Evolutionary conservation across 495 filamentous ascomycete species (phyloP).

Genomic region (Margaritispora aquatica): DNA sequence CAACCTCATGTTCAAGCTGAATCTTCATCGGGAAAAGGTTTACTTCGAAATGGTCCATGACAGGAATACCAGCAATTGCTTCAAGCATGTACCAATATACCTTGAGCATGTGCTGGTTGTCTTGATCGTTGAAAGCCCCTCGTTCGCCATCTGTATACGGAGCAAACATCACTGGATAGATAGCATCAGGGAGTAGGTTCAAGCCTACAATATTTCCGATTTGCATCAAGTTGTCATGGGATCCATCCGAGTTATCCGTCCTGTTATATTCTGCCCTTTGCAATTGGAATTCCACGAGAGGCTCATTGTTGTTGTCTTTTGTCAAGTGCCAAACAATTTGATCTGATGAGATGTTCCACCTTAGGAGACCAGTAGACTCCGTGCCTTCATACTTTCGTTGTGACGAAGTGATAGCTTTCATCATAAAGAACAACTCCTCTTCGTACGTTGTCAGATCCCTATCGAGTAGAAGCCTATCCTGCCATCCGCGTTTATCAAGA

Average conservation of each 20-base stretch:
- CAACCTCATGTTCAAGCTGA: constrained; percentile 88
- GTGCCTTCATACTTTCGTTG: constrained; percentile 80
- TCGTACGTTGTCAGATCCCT: constrained; percentile 84
- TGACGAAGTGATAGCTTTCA: constrained; percentile 98
- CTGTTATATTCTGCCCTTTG: constrained; percentile 85
- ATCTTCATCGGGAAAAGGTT: constrained; percentile 88
- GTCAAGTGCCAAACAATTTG: constrained; percentile 98
- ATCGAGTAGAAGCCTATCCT: constrained; percentile 78
- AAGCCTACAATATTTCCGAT: constrained; percentile 77
- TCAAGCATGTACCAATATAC: constrained; percentile 98
- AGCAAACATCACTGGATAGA: constrained; percentile 92
- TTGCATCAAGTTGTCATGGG: constrained; percentile 86
- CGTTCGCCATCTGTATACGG: constrained; percentile 68
- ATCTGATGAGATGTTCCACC: constrained; percentile 82
- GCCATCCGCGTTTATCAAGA: constrained; percentile 85
- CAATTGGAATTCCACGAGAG: constrained; percentile 90
- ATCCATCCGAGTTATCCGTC: constrained; percentile 93
- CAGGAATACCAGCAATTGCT: constrained; percentile 94
- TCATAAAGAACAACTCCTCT: constrained; percentile 98
- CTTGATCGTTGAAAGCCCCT: constrained; percentile 37
- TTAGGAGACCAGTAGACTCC: constrained; percentile 69
- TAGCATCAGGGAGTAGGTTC: constrained; percentile 82
- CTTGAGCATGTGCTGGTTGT: constrained; percentile 70
- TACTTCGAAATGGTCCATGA: constrained; percentile 96
- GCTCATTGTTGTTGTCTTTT: constrained; percentile 66